Percentiles rank a stretch among this genome's conserved stretches.
Conservation (phyloP, 805 yeast species). For the Nakazawaea wickerhamii region DNA sequence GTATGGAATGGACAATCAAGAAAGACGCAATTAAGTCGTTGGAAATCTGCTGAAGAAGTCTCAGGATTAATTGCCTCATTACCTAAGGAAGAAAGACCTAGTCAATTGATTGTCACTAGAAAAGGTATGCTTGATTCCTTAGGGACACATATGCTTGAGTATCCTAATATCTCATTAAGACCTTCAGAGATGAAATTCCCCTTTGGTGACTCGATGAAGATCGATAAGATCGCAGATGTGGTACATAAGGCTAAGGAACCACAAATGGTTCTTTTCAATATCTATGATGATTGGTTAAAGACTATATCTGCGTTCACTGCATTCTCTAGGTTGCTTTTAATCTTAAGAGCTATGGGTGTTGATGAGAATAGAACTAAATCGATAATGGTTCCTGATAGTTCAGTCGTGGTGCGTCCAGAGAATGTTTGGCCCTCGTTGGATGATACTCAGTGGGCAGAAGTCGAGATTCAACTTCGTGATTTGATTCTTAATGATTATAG, state of each 20-base stretch:
- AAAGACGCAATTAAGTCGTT: slow-evolving; percentile 86
- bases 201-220: slow-evolving; percentile 77
- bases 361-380: slow-evolving; percentile 71
- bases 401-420: slow-evolving; percentile 63
- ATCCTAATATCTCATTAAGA: slow-evolving; percentile 85
- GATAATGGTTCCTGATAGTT: slow-evolving; percentile 70
- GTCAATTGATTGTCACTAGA: slow-evolving; percentile 83
- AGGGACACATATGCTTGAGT: slow-evolving; percentile 95
- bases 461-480: slow-evolving; percentile 85
- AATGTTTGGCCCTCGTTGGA: slow-evolving; percentile 92
- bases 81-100: slow-evolving; percentile 92
- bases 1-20: slow-evolving; percentile 98
- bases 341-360: slow-evolving; percentile 78
- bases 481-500: slow-evolving; percentile 82
- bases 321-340: slow-evolving; percentile 76
- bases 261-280: slow-evolving; percentile 83
- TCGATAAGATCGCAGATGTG: slow-evolving; percentile 72
- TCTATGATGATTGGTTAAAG: slow-evolving; percentile 92
- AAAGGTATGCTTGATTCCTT: slow-evolving; percentile 91
- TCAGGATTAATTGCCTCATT: slow-evolving; percentile 85
- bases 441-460: slow-evolving; percentile 87
- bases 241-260: slow-evolving; percentile 88
- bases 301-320: slow-evolving; percentile 87
- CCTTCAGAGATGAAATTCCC: slow-evolving; percentile 89
- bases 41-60: slow-evolving; percentile 98